Percentiles rank a stretch among this genome's conserved stretches.
Conservation (phyloP, 2,329 filamentous ascomycete genomes). For the Ilyonectria mors-panacis region DNA sequence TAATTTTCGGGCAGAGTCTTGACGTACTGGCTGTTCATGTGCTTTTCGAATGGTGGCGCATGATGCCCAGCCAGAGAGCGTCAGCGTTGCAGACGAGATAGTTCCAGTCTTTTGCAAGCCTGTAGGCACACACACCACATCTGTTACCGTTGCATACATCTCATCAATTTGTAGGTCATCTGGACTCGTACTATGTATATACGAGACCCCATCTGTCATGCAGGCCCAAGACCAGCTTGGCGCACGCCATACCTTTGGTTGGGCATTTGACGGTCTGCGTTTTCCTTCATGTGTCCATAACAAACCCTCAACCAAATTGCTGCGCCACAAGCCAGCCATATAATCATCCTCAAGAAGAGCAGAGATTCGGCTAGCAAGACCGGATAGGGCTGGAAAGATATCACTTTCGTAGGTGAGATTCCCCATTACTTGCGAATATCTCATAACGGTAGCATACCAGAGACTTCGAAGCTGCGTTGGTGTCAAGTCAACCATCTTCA, state of each 20-base stretch:
- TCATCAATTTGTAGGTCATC: conserved; percentile 5
- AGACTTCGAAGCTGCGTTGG: conserved; percentile 18
- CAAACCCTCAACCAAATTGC: conserved; percentile 21
- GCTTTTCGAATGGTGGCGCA: conserved; percentile 7
- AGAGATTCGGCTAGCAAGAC: conserved; percentile 25
- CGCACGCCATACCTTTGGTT: conserved; percentile 17
- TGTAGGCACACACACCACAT: conserved; percentile 2
- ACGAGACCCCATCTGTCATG: conserved; percentile 11
- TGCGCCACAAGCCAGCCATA: conserved; percentile 22
- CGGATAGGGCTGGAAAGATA: conserved; percentile 30
- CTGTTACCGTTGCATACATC: conserved; percentile 12
- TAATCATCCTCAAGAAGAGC: conserved; percentile 22
- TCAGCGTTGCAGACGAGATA: conserved; percentile 8
- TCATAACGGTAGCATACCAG: conserved; percentile 28
- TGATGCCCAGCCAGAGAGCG: conserved; percentile 16
- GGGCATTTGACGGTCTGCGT: neutral
- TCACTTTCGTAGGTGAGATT: conserved; percentile 31
- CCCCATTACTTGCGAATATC: conserved; percentile 27
- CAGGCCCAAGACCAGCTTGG: conserved; percentile 35
- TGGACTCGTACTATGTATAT: conserved; percentile 7
- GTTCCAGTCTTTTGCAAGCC: conserved; percentile 8
- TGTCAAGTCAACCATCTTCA: conserved; percentile 24
- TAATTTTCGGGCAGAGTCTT: neutral
- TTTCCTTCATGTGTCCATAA: conserved; percentile 9
- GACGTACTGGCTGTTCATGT: neutral